Base-by-base conservation (phyloP, 75 land plant genomes). In the Pinus tabuliformis region DNA sequence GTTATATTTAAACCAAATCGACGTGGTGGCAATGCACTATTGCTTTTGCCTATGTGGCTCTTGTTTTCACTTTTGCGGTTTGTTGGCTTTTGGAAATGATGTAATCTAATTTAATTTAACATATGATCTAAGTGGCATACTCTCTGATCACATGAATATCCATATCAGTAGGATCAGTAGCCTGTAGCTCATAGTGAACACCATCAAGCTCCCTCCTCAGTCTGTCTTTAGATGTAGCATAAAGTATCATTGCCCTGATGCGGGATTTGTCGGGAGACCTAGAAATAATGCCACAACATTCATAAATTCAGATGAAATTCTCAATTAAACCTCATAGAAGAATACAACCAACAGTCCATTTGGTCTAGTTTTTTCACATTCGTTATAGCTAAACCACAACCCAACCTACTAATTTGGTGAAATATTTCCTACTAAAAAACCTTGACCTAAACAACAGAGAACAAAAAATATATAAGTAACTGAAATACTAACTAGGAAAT, bases 151-250 rank as follows among this genome's bases (percentile, higher is more conserved):
- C 82, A 17, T 83, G 86, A 33, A 86, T 79, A 36, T 66, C 85
- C 78, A 86, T 86, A 36, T 86, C 88, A 37, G 82, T 83, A 20
- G 88, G 88, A 60, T 86, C 88, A 20, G 85, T 86, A 58, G 88
- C 88, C 58, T 86, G n/a, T n/a, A n/a, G n/a, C n/a, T n/a, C n/a
- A n/a, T 86, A 86, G 61, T 88, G 90, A 37, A 88, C 73, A 21
- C 88, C 90, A 77, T 88, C 85, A 22, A 88, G 73, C 83, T 83
- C 90, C 57, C 80, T 75, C 54, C 82, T 59, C 65, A 88, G 78
- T 28, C 73, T 71, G 16, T 86, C 89, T 78, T 88, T 88, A 26
- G 90, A 88, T 13, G 90, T 88, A 2, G 90, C 88, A 76, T 88
- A 88, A 15, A 86, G 81, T 62, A 88, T 83, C 78, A 86, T 88